Base-by-base conservation (phyloP, 768 basidiomycete species). In the Termitomyces sp. region DNA sequence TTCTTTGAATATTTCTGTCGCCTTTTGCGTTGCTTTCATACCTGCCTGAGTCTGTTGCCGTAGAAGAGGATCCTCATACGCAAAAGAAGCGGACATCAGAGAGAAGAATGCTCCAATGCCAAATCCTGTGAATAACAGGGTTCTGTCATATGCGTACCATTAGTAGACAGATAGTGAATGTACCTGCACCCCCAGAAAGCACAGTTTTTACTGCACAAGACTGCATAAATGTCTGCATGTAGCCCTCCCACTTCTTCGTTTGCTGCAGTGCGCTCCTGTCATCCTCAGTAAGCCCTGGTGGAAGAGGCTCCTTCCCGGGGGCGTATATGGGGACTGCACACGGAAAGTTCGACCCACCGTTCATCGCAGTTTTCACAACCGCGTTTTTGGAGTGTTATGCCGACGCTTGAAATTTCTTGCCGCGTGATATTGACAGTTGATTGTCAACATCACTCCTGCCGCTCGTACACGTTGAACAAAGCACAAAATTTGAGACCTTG, bases 31-130 rank as follows among this genome's bases (percentile, higher is more conserved):
- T 46, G 82, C 83, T 59, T 73, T 84, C 73, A 86, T 65, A 13
- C 76, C 80, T 11, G 76, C 76, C 63, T 82, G 79, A 10, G 79
- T 77, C 65, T 83, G 81, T 49, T 84, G 76, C 33, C 90, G 85
- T 36, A 91, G 79, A 46, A 92, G 74, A 11, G 95, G 94, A 70
- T 98, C 95, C 70, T 98, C 96, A 68, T 97, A 96, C 35, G 89
- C 88, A 69, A 98, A 95, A 30, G 94, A 92, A 20, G 94, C 79
- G 35, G 91, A 92, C 96, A 98, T 98, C 58, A 98, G 80, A 1
- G 94, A 93, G 75, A 98, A 92, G 79, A 98, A 94, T 33, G 88
- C 94, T 58, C 96, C 96, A 44, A 97, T 81, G 11, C 82, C 95
- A 64, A 98, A 86, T 48, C 96, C 95, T 97, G 55, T 38, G 9